A percentile compares a stretch with the other conserved stretches of the same genome.
These are phyloP conservation scores for Metschnikowia rubicola DNA, from an alignment of 805 yeast species.

Conservation along the genomic window DNA sequence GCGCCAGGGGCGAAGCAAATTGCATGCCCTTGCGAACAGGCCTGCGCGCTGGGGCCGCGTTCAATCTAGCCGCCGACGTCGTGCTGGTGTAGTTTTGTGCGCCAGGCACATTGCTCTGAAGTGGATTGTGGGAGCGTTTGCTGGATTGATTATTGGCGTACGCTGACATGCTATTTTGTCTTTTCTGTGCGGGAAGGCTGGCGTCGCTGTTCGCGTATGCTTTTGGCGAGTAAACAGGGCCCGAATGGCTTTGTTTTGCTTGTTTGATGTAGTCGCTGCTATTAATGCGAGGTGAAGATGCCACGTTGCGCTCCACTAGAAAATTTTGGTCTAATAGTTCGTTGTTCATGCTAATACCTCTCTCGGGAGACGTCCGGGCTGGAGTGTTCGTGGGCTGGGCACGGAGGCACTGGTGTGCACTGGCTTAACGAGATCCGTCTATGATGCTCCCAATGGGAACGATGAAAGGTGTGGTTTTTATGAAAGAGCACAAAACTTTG, in stretches of 20 bases:
- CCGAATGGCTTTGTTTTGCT: neutral
- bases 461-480: no score
- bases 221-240: conserved; percentile 1
- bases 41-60: conserved; percentile 6
- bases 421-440: no score
- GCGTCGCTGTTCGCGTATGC: conserved; percentile 6
- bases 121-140: conserved; percentile 31
- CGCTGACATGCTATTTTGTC: conserved; percentile 39
- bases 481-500: no score
- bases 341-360: conserved; percentile 13
- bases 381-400: conserved; percentile 4
- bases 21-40: conserved; percentile 15
- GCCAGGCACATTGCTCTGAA: conserved; percentile 16
- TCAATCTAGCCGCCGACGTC: conserved; percentile 5
- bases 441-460: no score
- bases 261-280: neutral
- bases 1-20: conserved; percentile 15
- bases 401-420: conserved; percentile 6
- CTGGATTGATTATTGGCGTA: conserved; percentile 30
- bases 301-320: conserved; percentile 5
- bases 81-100: conserved; percentile 9
- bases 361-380: neutral
- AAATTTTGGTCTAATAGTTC: conserved; percentile 7
- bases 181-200: conserved; percentile 29
- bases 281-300: conserved; percentile 1